These are phyloP conservation scores for Chlorella sp. DNA, from an alignment of 139 green algal species.

Conservation along the genomic window DNA sequence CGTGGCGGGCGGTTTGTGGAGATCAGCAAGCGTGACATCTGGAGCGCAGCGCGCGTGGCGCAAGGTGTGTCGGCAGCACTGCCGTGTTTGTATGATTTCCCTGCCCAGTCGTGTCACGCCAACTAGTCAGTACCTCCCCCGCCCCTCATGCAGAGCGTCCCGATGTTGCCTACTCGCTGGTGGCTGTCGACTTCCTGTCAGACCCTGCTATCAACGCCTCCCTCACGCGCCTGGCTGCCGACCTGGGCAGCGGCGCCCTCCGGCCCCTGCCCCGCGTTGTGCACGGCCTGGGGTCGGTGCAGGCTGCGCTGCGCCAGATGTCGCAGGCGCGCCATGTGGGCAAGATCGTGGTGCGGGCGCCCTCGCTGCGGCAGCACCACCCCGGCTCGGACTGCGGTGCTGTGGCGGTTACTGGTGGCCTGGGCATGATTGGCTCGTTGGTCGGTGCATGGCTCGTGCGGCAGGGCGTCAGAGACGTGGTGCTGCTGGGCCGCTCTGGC, in stretches of 20 bases:
- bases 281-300: constrained; percentile 51
- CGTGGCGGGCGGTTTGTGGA: constrained; percentile 73
- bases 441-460: constrained; percentile 63
- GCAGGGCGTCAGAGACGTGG: constrained; percentile 27
- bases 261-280: constrained; percentile 50
- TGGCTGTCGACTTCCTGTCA: constrained; percentile 91
- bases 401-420: constrained; percentile 40
- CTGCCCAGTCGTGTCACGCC: not conserved
- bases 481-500: constrained; percentile 51
- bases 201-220: constrained; percentile 43
- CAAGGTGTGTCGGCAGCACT: constrained; percentile 29
- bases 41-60: constrained; percentile 52
- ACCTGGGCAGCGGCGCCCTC: constrained; percentile 46
- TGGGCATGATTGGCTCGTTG: constrained; percentile 54
- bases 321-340: constrained; percentile 81
- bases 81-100: too few species aligned
- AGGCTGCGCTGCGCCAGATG: constrained; percentile 80
- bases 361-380: constrained; percentile 22
- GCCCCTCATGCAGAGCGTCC: constrained; percentile 58
- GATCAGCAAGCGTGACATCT: constrained; percentile 93
- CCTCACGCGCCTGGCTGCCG: constrained; percentile 34
- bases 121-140: not conserved
- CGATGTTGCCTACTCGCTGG: constrained; percentile 72
- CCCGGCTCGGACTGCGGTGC: not conserved
- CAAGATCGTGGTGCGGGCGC: constrained; percentile 77